A percentile compares a stretch with the other conserved stretches of the same genome.
phyloP scores from a whole-genome alignment of 768 basidiomycete species.

The Crepidotus variabilis region DNA sequence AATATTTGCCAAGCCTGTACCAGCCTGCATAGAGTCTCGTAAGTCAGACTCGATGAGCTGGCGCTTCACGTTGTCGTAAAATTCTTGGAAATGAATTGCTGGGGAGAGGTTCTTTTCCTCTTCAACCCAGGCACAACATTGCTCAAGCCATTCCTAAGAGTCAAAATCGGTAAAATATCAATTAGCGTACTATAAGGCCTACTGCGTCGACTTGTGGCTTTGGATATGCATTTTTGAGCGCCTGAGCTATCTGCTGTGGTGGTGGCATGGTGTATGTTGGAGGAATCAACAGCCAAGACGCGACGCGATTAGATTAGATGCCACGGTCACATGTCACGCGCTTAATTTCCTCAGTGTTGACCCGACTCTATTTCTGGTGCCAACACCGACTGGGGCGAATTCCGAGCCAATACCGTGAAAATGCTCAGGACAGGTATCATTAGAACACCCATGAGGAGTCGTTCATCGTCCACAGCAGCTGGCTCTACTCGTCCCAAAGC shows the following conservation, averaged over 20 bases:
- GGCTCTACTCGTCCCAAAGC: conserved; percentile 18
- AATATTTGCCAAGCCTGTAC: conserved; percentile 65
- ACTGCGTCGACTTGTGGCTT: conserved; percentile 65
- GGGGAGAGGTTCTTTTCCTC: conserved; percentile 45
- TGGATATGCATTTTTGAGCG: conserved; percentile 53
- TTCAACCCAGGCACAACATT: conserved; percentile 64
- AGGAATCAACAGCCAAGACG: no score
- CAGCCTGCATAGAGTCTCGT: conserved; percentile 62
- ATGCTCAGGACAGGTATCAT: conserved; percentile 22
- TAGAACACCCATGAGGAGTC: conserved; percentile 15
- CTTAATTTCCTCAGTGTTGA: background rate
- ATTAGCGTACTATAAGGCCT: conserved; percentile 13
- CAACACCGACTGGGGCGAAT: background rate
- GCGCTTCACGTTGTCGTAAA: conserved; percentile 50
- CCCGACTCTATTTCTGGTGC: background rate
- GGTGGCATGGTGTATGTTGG: conserved; percentile 9
- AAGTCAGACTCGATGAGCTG: conserved; percentile 76
- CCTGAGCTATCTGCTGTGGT: conserved; percentile 38
- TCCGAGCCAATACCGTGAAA: background rate
- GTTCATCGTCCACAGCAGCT: conserved; percentile 17
- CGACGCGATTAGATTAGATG: conserved; percentile 11
- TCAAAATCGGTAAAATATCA: background rate
- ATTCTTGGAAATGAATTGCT: conserved; percentile 41
- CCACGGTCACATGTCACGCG: conserved; percentile 13
- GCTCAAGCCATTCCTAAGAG: conserved; percentile 71